phyloP scores from a whole-genome alignment of 2,329 filamentous ascomycete species.

The Hymenoscyphus albidus region DNA sequence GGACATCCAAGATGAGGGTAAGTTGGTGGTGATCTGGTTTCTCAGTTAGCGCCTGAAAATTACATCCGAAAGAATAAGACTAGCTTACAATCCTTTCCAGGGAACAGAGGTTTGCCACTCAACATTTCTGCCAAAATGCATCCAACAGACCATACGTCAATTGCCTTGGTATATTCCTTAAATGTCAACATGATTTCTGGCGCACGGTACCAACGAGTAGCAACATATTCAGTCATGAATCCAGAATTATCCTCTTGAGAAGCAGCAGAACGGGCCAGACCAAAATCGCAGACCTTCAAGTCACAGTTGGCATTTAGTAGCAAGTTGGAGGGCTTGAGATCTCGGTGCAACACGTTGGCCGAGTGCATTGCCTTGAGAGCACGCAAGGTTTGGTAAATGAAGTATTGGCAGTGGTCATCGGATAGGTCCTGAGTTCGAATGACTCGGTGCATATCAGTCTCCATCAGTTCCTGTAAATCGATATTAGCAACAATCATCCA shows the following conservation, averaged over 20 bases:
- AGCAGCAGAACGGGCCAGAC: constrained; percentile 88
- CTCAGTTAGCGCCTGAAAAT: constrained; percentile 16
- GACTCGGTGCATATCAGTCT: constrained; percentile 99
- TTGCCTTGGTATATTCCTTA: constrained; percentile 99
- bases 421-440: constrained; percentile 98
- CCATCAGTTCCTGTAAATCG: constrained; percentile 79
- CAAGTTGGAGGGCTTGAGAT: constrained; percentile 95
- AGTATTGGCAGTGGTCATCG: constrained; percentile 99
- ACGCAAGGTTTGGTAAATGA: constrained; percentile 98
- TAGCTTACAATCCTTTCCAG: constrained; percentile 90
- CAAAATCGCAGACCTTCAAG: constrained; percentile 98
- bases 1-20: constrained; percentile 92
- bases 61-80: neutral
- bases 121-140: constrained; percentile 99
- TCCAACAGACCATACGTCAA: constrained; percentile 98
- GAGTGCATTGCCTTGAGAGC: constrained; percentile 99
- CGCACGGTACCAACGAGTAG: constrained; percentile 96
- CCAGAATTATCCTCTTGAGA: constrained; percentile 99
- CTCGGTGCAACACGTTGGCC: constrained; percentile 93
- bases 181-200: constrained; percentile 99
- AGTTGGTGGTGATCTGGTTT: constrained; percentile 87
- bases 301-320: constrained; percentile 98
- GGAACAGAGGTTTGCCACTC: constrained; percentile 95
- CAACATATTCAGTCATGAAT: constrained; percentile 99
- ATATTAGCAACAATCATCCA: constrained; percentile 16